phyloP scores from a whole-genome alignment of 2,329 filamentous ascomycete genomes.

The Colletotrichum salicis region DNA sequence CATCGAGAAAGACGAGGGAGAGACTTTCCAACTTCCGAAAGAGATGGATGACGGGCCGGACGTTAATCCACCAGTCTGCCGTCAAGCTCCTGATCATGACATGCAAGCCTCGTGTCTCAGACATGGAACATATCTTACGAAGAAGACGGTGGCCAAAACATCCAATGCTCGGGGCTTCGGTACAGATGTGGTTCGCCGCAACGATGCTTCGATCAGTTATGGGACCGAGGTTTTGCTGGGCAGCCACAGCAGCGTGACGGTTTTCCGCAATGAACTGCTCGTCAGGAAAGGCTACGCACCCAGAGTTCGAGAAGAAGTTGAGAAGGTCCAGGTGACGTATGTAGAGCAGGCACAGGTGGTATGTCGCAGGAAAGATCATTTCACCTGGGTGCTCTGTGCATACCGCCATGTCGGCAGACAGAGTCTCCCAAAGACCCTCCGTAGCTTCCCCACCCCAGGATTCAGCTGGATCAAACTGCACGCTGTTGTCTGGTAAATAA shows the following conservation, averaged over 20 bases:
- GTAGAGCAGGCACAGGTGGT: not conserved
- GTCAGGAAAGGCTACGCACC: not conserved
- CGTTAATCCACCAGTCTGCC: not conserved
- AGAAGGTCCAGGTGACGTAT: not conserved
- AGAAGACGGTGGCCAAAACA: not conserved
- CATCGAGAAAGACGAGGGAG: not conserved
- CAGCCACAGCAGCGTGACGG: not conserved
- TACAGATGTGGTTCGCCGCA: not conserved
- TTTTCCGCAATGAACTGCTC: not conserved
- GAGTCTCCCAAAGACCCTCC: not conserved
- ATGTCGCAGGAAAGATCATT: not conserved
- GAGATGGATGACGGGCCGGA: not conserved
- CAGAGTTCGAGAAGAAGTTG: not conserved
- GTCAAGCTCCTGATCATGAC: slow-evolving; percentile 8
- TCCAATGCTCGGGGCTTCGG: not conserved
- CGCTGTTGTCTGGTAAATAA: not conserved
- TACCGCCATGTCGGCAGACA: not conserved
- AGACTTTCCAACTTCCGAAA: slow-evolving; percentile 1
- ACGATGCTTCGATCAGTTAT: not conserved
- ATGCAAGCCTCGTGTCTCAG: not conserved
- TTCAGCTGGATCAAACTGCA: not conserved
- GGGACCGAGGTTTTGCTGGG: not conserved
- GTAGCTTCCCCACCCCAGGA: not conserved
- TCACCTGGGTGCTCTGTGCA: not conserved
- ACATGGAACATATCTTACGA: not conserved